A percentile compares a stretch with the other conserved stretches of the same genome.
phyloP scores from a whole-genome alignment of 352 stramenopile genomes.

The Phytophthora sojae region DNA sequence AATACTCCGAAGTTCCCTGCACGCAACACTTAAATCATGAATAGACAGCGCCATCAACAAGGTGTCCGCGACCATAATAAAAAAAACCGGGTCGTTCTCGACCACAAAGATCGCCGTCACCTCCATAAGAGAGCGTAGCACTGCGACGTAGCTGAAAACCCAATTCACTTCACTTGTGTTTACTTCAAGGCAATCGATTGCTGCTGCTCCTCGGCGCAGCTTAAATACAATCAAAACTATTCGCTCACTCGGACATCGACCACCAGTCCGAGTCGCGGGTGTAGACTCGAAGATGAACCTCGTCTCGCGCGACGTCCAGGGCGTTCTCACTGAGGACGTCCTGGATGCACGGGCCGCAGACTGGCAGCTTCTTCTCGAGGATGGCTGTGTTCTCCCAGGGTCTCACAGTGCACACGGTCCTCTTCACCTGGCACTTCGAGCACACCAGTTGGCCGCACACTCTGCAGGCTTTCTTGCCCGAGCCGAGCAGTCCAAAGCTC shows the following conservation, averaged over 20 bases:
- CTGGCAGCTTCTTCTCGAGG: slow-evolving; percentile 37
- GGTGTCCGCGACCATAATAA: too few species aligned
- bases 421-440: slow-evolving; percentile 36
- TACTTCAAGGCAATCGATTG: too few species aligned
- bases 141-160: neutral
- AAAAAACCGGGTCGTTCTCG: neutral
- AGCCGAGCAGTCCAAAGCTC: slow-evolving; percentile 20
- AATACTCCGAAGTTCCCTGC: too few species aligned
- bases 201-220: neutral
- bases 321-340: slow-evolving; percentile 29
- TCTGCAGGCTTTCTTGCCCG: slow-evolving; percentile 26
- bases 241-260: slow-evolving; percentile 18
- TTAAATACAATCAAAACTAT: slow-evolving; percentile 34
- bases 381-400: slow-evolving; percentile 31
- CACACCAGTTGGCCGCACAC: slow-evolving; percentile 29
- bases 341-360: slow-evolving; percentile 41
- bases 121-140: neutral
- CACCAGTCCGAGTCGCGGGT: slow-evolving; percentile 31
- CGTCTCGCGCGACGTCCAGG: slow-evolving; percentile 36
- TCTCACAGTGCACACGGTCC: slow-evolving; percentile 36
- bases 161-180: too few species aligned
- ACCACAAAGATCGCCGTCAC: slow-evolving; percentile 1
- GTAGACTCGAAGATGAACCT: slow-evolving; percentile 30
- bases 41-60: too few species aligned
- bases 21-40: too few species aligned